Percentiles rank a stretch among this genome's conserved stretches.
phyloP scores from a whole-genome alignment of 495 filamentous ascomycete species.

The Pseudotulostoma volvatum region DNA sequence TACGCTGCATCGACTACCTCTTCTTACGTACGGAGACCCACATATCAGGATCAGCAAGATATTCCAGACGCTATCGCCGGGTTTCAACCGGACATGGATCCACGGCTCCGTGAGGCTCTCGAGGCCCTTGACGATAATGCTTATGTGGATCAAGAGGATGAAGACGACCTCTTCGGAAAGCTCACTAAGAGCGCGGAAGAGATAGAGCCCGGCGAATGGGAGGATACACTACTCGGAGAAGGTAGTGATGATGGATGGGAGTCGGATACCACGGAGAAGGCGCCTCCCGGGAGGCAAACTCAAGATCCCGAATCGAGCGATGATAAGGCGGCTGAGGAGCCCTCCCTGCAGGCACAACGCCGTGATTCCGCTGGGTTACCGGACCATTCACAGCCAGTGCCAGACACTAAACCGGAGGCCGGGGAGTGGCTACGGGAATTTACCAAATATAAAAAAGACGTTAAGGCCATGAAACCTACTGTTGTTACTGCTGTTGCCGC shows the following conservation, averaged over 20 bases:
- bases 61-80: constrained; percentile 79
- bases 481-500: constrained; percentile 18
- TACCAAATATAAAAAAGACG: constrained; percentile 70
- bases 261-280: constrained; percentile 80
- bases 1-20: constrained; percentile 32
- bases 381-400: constrained; percentile 23
- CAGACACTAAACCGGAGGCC: constrained; percentile 31
- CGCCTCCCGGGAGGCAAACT: constrained; percentile 28
- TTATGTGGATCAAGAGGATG: constrained; percentile 73
- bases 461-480: constrained; percentile 32
- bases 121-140: constrained; percentile 94
- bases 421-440: constrained; percentile 81
- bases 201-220: constrained; percentile 51
- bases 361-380: constrained; percentile 27
- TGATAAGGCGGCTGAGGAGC: constrained; percentile 4
- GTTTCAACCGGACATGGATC: constrained; percentile 98
- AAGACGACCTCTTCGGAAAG: constrained; percentile 64
- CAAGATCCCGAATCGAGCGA: constrained; percentile 10
- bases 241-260: constrained; percentile 76
- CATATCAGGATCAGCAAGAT: constrained; percentile 88
- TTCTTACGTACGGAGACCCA: constrained; percentile 51
- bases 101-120: constrained; percentile 73
- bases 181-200: constrained; percentile 60
- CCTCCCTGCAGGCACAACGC: constrained; percentile 2
- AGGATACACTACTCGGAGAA: constrained; percentile 38